Percentiles rank a stretch among this genome's conserved stretches.
Conservation (phyloP, 176 grass and related monocot species). For the Paspalum vaginatum region DNA sequence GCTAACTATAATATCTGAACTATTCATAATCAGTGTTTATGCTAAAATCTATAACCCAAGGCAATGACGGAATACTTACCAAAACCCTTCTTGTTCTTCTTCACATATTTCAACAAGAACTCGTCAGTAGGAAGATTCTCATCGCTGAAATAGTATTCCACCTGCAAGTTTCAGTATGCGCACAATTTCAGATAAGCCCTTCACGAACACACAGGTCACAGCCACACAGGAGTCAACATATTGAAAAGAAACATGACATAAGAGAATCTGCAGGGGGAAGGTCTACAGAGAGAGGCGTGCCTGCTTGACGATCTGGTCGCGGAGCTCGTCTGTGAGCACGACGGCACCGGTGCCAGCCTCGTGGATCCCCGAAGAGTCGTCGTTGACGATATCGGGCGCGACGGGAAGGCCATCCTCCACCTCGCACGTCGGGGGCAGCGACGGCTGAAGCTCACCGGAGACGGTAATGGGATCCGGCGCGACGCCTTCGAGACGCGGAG, state of each 20-base stretch:
- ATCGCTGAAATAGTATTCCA: constrained; percentile 97
- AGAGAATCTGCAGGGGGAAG: not conserved
- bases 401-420: constrained; percentile 12
- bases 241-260: not conserved
- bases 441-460: too few species aligned
- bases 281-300: constrained; percentile 5
- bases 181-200: not conserved
- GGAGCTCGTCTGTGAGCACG: constrained; percentile 71
- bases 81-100: constrained; percentile 77
- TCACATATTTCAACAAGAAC: constrained; percentile 72
- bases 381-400: not conserved
- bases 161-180: constrained; percentile 47
- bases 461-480: not conserved
- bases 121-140: constrained; percentile 86
- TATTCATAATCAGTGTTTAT: not conserved
- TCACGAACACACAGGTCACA: not conserved
- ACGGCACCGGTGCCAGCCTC: constrained; percentile 16
- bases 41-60: constrained; percentile 7
- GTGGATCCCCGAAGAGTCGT: not conserved
- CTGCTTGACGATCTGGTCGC: constrained; percentile 80
- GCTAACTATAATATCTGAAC: constrained; percentile 3
- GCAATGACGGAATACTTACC: constrained; percentile 54
- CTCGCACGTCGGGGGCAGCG: not conserved
- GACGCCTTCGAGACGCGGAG: not conserved
- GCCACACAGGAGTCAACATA: not conserved